A percentile compares a stretch with the other conserved stretches of the same genome.
Conservation (phyloP, 2,329 filamentous ascomycete species). For the Fusarium torreyae region DNA sequence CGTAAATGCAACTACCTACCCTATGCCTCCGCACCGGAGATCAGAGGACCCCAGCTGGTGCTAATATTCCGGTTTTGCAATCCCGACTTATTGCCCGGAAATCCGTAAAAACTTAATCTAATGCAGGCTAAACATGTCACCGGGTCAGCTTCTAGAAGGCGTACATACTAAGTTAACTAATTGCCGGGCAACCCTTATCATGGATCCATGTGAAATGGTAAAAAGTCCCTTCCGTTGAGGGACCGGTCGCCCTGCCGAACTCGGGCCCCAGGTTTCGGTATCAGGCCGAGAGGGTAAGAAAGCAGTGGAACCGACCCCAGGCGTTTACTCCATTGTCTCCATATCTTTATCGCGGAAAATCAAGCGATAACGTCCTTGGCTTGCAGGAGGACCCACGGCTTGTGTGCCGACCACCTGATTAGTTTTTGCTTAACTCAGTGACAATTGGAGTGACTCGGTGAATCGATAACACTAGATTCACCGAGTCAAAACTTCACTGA, state of each 20-base stretch:
- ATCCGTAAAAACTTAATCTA: slow-evolving; percentile 1
- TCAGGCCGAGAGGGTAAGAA: slow-evolving; percentile 11
- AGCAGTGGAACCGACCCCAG: slow-evolving; percentile 4
- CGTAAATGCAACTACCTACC: neutral
- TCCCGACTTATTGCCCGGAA: slow-evolving; percentile 9
- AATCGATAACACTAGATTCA: slow-evolving; percentile 34
- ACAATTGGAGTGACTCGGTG: slow-evolving; percentile 33
- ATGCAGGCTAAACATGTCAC: slow-evolving; percentile 10
- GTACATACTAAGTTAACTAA: neutral
- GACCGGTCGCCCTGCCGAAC: slow-evolving; percentile 14
- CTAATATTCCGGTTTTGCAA: slow-evolving; percentile 5
- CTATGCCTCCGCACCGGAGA: neutral
- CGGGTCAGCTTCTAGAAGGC: slow-evolving; percentile 27
- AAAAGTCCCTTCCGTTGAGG: neutral
- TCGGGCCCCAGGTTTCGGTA: slow-evolving; percentile 34
- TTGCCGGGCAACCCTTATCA: slow-evolving; percentile 1
- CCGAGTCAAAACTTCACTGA: slow-evolving; percentile 36
- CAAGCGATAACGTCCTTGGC: slow-evolving; percentile 26
- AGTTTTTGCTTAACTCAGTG: slow-evolving; percentile 34
- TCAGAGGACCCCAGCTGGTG: too few relatives aligned
- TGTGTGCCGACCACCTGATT: slow-evolving; percentile 36
- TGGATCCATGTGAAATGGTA: neutral
- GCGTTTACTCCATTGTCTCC: neutral
- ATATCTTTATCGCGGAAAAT: neutral
- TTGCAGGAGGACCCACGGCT: slow-evolving; percentile 16